A percentile compares a stretch with the other conserved stretches of the same genome.
Evolutionary conservation across 805 yeast species (phyloP).

Genomic region (Debaryomyces tyrocola): DNA sequence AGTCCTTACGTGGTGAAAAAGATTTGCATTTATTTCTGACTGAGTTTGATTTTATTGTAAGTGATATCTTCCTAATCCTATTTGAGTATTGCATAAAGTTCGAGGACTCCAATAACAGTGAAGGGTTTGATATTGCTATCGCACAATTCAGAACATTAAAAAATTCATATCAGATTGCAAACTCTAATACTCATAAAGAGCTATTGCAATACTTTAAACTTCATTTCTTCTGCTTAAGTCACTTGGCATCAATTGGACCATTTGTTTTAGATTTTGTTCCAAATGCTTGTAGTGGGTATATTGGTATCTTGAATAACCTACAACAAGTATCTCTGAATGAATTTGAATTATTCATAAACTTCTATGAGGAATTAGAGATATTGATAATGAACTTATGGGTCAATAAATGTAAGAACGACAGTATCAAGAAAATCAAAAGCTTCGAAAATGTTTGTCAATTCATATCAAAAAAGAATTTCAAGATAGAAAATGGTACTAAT

Average conservation of each 20-base stretch:
- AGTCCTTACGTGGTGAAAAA: not conserved
- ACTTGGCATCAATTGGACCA: not conserved
- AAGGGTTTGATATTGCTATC: not conserved
- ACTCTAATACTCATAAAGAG: not conserved
- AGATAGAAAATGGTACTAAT: slow-evolving; percentile 18
- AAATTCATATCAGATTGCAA: not conserved
- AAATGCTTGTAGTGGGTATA: not conserved
- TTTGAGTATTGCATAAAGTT: not conserved
- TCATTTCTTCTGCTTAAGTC: not conserved
- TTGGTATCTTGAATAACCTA: not conserved
- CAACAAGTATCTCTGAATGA: not conserved
- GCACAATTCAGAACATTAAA: not conserved
- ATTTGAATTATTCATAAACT: not conserved
- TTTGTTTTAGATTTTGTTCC: not conserved
- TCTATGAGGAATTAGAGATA: slow-evolving; percentile 10
- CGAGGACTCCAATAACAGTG: not conserved
- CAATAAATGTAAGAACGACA: slow-evolving; percentile 9
- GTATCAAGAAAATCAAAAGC: slow-evolving; percentile 6
- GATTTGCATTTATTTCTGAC: not conserved
- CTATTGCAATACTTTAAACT: not conserved
- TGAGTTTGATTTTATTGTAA: not conserved
- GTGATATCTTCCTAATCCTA: not conserved
- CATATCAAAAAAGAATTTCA: slow-evolving; percentile 8
- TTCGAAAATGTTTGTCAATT: slow-evolving; percentile 21
- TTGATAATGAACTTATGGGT: slow-evolving; percentile 17